Percentiles rank a stretch among this genome's conserved stretches.
These are phyloP conservation scores for Heritiera littoralis DNA, from an alignment of 345 rosid genomes.

Conservation along the genomic window DNA sequence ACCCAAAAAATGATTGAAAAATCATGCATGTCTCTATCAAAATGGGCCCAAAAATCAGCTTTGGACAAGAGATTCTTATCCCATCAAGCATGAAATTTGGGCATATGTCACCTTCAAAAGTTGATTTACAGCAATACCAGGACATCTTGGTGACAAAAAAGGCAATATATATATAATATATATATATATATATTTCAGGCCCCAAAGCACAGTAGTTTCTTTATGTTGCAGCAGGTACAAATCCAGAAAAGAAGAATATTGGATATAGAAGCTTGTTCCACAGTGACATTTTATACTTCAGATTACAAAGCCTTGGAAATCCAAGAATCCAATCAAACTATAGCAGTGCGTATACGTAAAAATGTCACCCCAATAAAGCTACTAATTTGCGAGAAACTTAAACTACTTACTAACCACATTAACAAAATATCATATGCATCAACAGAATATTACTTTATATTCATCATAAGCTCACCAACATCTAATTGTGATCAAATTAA, in stretches of 20 bases:
- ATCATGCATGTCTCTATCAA: conserved; percentile 8
- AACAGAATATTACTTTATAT: neutral
- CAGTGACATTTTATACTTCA: conserved; percentile 10
- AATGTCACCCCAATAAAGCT: neutral
- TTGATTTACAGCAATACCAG: conserved; percentile 9
- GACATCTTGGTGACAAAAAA: conserved; percentile 3
- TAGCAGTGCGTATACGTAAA: neutral
- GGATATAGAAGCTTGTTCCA: conserved; percentile 4
- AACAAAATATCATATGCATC: neutral
- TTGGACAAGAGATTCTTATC: neutral
- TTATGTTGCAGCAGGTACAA: conserved; percentile 11
- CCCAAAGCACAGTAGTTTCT: neutral
- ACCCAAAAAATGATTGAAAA: conserved; percentile 6
- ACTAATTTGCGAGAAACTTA: neutral
- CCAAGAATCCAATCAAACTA: conserved; percentile 1
- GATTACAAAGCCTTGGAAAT: neutral
- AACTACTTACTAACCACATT: neutral
- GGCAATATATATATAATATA: neutral
- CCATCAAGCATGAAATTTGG: neutral
- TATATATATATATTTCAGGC: neutral
- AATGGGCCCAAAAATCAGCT: neutral
- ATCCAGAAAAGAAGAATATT: conserved; percentile 18
- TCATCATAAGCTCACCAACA: neutral
- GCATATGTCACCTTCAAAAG: conserved; percentile 1
- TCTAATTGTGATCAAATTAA: neutral